Evolutionary conservation across 2,329 filamentous ascomycete species (phyloP).

Genomic region (Ascochyta koolunga): DNA sequence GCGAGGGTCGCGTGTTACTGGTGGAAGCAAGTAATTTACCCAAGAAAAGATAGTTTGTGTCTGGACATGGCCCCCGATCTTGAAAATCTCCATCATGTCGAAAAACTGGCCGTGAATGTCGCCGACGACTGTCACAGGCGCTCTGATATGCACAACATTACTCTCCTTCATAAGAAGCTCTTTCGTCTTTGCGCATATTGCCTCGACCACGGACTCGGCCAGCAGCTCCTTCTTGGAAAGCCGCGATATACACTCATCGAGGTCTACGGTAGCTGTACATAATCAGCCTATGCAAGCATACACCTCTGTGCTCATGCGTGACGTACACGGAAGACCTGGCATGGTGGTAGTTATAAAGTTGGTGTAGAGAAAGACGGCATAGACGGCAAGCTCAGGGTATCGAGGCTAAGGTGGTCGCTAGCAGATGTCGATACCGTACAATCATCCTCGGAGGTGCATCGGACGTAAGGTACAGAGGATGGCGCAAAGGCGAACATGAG

Average conservation of each 20-base stretch:
- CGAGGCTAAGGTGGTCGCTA: slow-evolving; percentile 46
- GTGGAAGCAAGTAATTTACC: slow-evolving; percentile 59
- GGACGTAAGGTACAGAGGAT: slow-evolving; percentile 23
- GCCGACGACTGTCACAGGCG: slow-evolving; percentile 94
- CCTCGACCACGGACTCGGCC: slow-evolving; percentile 96
- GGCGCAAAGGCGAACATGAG: slow-evolving; percentile 24
- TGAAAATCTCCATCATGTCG: slow-evolving; percentile 98
- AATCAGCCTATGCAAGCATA: slow-evolving; percentile 25
- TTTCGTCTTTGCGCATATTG: slow-evolving; percentile 98
- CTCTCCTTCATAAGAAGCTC: slow-evolving; percentile 99
- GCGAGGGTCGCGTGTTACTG: slow-evolving; percentile 26
- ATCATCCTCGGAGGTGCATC: slow-evolving; percentile 48
- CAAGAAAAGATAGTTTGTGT: slow-evolving; percentile 97
- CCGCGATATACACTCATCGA: slow-evolving; percentile 97
- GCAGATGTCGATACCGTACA: slow-evolving; percentile 47
- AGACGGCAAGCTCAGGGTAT: slow-evolving; percentile 41
- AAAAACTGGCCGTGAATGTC: slow-evolving; percentile 99
- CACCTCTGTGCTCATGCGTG: slow-evolving; percentile 13
- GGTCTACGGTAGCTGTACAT: slow-evolving; percentile 82
- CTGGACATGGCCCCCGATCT: slow-evolving; percentile 97
- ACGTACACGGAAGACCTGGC: slow-evolving; percentile 59
- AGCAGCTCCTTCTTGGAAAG: slow-evolving; percentile 97
- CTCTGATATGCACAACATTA: slow-evolving; percentile 96
- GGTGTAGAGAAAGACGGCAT: slow-evolving; percentile 30
- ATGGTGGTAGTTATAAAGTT: slow-evolving; percentile 44